Evolutionary conservation across 352 stramenopile genomes (phyloP), one percentile per base, ranked within the genome.

Genomic region (Blastocystis sp.): DNA sequence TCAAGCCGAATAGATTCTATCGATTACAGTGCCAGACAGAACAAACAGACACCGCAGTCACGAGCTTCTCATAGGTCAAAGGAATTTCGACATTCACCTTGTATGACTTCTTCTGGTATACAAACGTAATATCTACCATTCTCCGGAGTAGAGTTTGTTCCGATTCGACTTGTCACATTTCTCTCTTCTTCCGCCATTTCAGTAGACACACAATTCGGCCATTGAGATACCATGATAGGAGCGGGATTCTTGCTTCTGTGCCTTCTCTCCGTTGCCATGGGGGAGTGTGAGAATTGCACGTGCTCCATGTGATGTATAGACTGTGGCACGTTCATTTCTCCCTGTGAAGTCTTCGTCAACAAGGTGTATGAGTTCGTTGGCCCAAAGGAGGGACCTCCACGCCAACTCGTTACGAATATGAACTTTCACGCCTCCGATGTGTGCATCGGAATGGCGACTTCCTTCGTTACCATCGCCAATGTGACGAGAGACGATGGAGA

Each of bases 291-390:
- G 14, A 60, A 17, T 2, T 77, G 3, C 40, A 2, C 28, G 10
- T 61, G 24, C 2, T 59, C 3, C 6, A 63, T n/a, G 11, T 79
- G 14, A 43, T 43, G 42, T 38, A 10, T 84, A 84, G 74, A 84
- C 40, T 84, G 74, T 40, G 74, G 74, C 24, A 84, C 74, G 6
- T 84, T 59, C 34, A 84, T 84, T 40, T 84, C 74, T 34, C 74
- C 74, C 34, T 84, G 74, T 28, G 14, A 52, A 57, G 34, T 28
- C 19, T 84, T 69, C 48, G 24, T 84, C 1, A 84, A 84, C 54
- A 84, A 84, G 45, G 74, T 84, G 21, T 84, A 84, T 28, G n/a
- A 84, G 57, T 84, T 84, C 28, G 42, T 84, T 34, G 74, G 74
- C 3, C 14, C 52, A 4, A 9, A 11, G 2, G 74, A 69, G 3